Conservation (phyloP, 306 rosid species). For the Vigna reflexopilosa region DNA sequence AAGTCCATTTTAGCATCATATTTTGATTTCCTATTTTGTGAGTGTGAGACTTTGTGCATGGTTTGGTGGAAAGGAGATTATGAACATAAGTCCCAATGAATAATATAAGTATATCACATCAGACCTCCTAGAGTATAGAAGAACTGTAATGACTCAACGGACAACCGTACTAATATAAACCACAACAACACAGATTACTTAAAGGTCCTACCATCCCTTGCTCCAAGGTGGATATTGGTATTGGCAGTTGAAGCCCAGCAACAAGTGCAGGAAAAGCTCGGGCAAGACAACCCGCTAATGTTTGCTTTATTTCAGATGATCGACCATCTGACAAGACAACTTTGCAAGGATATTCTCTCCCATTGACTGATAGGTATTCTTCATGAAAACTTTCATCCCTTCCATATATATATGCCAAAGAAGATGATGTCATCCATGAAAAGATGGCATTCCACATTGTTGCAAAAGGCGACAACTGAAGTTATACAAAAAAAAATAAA, state of each 20-base stretch:
- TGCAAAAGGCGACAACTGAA: constrained; percentile 90
- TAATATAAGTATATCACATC: neutral
- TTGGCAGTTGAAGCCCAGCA: constrained; percentile 70
- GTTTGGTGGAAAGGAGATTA: neutral
- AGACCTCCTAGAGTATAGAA: constrained; percentile 17
- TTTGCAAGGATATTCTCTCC: constrained; percentile 73
- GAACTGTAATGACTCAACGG: constrained; percentile 25
- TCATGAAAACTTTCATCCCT: constrained; percentile 84
- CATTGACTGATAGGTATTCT: constrained; percentile 70
- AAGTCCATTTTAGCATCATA: constrained; percentile 1
- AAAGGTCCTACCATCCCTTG: constrained; percentile 74
- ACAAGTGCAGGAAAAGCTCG: constrained; percentile 85
- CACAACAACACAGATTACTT: constrained; percentile 33
- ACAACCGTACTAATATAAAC: constrained; percentile 24
- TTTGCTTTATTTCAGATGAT: constrained; percentile 86
- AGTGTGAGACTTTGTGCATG: neutral
- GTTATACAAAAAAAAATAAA: neutral
- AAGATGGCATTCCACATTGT: constrained; percentile 87
- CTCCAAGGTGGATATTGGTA: constrained; percentile 86
- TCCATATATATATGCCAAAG: constrained; percentile 85
- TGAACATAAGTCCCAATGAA: constrained; percentile 15
- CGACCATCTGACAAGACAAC: constrained; percentile 81
- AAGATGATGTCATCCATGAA: constrained; percentile 80
- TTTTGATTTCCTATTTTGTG: constrained; percentile 6
- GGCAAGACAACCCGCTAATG: constrained; percentile 82